Base-by-base conservation (phyloP, 345 rosid genomes). In the Anacardium occidentale region DNA sequence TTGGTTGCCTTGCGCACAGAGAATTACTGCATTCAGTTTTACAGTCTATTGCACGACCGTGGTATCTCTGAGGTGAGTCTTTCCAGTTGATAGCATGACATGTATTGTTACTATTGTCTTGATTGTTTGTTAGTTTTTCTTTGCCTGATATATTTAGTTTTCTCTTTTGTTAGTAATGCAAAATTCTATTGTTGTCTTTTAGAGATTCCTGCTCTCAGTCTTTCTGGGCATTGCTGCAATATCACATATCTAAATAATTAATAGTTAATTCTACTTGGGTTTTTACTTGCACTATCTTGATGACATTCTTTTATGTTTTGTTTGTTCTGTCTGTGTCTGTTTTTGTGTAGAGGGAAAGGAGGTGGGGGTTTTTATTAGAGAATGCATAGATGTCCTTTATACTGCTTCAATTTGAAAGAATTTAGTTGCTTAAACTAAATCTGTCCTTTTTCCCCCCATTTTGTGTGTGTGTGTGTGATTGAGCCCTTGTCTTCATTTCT, bases 1-100 rank as follows among this genome's bases (percentile, higher is more conserved):
- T 63, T 89, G 71, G 89, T 88, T 75, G 99, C 99, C 64, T 40
- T 92, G 68, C 78, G 89, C 72, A 85, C 97, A 47, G 97, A 88
- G 75, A 86, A 86, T 75, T 95, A 89, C 59, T 82, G 90, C 64
- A 82, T 95, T 77, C 99, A 95, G 74, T 75, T 91, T 48, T 95
- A 95, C 81, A 92, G 93, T 85, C 85, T 91, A 69, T 75, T 92
- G 69, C 87, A 87, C 80, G 97, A 95, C 78, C 87, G 88, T 2
- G 94, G 85, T 69, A 72, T 95, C 70, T 88, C 91, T 70, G 97
- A 95, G 94, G 99, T 95, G 75, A 74, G 77, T 7, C 71, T 70
- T 21, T 56, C 7, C n/a, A 26, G 15, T 21, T 34, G 29, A 18
- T 45, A 20, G 34, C 37, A 18, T 60, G n/a, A n/a, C n/a, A 29